Conservation (phyloP, 2,329 filamentous ascomycete genomes). For the Drechslera avenae region DNA sequence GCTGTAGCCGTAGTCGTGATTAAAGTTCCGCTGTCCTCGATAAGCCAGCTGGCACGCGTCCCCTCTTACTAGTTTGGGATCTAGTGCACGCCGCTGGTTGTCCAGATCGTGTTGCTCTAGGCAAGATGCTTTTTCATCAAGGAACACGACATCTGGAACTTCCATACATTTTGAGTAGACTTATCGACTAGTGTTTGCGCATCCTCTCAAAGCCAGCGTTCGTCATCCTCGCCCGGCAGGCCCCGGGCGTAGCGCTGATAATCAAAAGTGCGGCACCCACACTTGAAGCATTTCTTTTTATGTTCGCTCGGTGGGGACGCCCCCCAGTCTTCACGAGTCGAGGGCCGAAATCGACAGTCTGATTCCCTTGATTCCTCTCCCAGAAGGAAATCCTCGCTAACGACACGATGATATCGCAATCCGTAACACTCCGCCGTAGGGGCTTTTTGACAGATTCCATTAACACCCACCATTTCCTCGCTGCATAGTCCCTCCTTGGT, state of each 20-base stretch:
- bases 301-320: neutral
- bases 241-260: constrained; percentile 8
- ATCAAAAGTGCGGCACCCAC: neutral
- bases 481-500: constrained; percentile 3
- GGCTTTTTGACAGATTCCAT: constrained; percentile 1
- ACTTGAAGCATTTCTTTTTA: constrained; percentile 8
- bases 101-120: constrained; percentile 4
- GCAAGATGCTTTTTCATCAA: neutral
- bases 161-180: constrained; percentile 1
- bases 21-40: constrained; percentile 3
- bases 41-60: constrained; percentile 6
- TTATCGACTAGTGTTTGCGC: neutral
- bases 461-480: neutral
- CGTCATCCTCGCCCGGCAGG: neutral
- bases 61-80: constrained; percentile 11
- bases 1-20: neutral
- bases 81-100: constrained; percentile 2
- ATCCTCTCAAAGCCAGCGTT: constrained; percentile 1
- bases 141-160: neutral
- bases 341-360: constrained; percentile 1
- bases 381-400: neutral
- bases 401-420: neutral
- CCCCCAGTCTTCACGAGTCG: neutral
- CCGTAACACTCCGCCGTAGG: constrained; percentile 1
- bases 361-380: neutral